phyloP scores from a whole-genome alignment of 2,329 filamentous ascomycete genomes.

The Epichloe festucae region DNA sequence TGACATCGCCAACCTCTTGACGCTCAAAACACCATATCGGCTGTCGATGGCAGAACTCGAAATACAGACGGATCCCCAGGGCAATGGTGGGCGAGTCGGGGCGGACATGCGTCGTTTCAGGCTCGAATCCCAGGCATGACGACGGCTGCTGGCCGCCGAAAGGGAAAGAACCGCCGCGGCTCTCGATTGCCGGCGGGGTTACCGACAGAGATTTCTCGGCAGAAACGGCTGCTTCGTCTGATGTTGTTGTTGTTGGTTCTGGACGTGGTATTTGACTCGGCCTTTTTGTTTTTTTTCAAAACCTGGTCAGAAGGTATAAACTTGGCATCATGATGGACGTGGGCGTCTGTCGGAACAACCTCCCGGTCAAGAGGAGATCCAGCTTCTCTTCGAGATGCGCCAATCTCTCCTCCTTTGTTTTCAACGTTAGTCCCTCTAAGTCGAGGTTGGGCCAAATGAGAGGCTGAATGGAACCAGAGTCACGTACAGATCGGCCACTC shows the following conservation, averaged over 20 bases:
- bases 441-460: too few species aligned
- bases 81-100: conserved; percentile 21
- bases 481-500: conserved; percentile 31
- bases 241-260: conserved; percentile 12
- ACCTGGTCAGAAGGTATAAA: conserved; percentile 16
- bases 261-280: conserved; percentile 15
- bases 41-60: conserved; percentile 30
- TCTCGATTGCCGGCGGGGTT: conserved; percentile 16
- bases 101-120: conserved; percentile 15
- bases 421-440: not conserved
- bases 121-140: conserved; percentile 15
- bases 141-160: conserved; percentile 13
- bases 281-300: conserved; percentile 8
- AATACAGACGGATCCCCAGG: conserved; percentile 25
- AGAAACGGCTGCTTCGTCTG: conserved; percentile 17
- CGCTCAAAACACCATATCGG: conserved; percentile 33
- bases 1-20: conserved; percentile 24
- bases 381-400: conserved; percentile 38
- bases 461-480: not conserved
- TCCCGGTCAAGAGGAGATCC: conserved; percentile 33
- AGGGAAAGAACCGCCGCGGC: conserved; percentile 6
- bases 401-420: conserved; percentile 33
- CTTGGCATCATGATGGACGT: conserved; percentile 2
- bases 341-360: conserved; percentile 14
- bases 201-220: conserved; percentile 24